Evolutionary conservation across 2,329 filamentous ascomycete species (phyloP).

Genomic region (Orbilia javanica): DNA sequence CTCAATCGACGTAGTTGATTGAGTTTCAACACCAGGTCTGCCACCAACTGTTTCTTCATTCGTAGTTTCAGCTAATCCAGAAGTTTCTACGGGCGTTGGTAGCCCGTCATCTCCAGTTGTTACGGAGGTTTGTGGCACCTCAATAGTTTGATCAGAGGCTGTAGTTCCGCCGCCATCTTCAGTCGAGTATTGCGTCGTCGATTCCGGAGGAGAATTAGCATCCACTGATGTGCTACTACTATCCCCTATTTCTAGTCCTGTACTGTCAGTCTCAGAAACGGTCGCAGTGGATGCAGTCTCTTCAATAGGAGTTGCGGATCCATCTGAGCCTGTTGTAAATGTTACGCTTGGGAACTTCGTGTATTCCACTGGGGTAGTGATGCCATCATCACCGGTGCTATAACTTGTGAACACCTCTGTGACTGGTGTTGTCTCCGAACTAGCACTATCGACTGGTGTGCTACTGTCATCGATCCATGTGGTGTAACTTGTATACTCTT

Average conservation of each 20-base stretch:
- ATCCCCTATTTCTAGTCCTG: neutral
- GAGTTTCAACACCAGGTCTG: neutral
- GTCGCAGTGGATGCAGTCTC: neutral
- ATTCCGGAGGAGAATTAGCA: neutral
- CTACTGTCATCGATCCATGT: neutral
- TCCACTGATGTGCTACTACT: neutral
- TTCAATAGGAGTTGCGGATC: neutral
- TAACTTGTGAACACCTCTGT: neutral
- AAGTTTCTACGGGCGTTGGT: neutral
- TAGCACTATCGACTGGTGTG: neutral
- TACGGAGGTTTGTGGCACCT: neutral
- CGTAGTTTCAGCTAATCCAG: neutral
- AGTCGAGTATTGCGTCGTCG: neutral
- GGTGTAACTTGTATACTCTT: neutral
- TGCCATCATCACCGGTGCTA: constrained; percentile 5
- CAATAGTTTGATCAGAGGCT: neutral
- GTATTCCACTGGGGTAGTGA: neutral
- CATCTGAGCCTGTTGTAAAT: neutral
- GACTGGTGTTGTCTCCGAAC: neutral
- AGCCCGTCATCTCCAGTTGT: neutral
- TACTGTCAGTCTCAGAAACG: neutral
- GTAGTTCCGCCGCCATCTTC: neutral
- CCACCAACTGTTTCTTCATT: neutral
- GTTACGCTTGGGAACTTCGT: neutral
- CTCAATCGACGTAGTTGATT: neutral